These are phyloP conservation scores for Punica granatum DNA, from an alignment of 345 rosid species.

Conservation along the genomic window DNA sequence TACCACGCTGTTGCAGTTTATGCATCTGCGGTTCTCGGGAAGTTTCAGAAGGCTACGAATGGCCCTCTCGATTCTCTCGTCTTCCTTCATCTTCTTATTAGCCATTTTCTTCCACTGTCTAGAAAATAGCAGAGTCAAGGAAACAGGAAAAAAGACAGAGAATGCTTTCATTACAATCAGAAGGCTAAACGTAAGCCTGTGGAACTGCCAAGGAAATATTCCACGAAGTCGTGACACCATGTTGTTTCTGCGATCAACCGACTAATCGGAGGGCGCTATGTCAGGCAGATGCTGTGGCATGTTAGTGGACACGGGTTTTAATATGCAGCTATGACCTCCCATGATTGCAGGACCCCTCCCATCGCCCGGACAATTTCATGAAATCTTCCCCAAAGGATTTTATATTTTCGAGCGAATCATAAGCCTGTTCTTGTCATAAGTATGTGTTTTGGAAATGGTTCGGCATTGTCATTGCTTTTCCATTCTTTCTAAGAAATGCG, in stretches of 20 bases:
- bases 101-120: slow-evolving; percentile 29
- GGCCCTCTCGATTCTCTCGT: slow-evolving; percentile 55
- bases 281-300: not conserved
- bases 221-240: too few species aligned
- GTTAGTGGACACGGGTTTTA: too few species aligned
- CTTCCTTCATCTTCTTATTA: slow-evolving; percentile 52
- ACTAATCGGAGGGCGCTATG: not conserved
- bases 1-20: slow-evolving; percentile 85
- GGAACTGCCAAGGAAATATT: not conserved
- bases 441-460: too few species aligned
- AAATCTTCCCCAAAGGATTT: too few species aligned
- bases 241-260: not conserved
- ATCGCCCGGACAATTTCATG: too few species aligned
- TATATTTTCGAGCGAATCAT: too few species aligned
- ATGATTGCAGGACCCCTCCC: too few species aligned
- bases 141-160: not conserved
- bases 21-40: slow-evolving; percentile 72
- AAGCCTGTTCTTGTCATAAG: too few species aligned
- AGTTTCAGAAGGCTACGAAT: slow-evolving; percentile 66
- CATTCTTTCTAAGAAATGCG: too few species aligned
- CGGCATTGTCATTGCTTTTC: too few species aligned
- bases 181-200: not conserved
- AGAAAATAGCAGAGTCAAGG: not conserved
- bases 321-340: too few species aligned
- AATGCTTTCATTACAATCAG: not conserved